These are phyloP conservation scores for Colletotrichum magnum DNA, from an alignment of 2,329 filamentous ascomycete species.

Conservation along the genomic window DNA sequence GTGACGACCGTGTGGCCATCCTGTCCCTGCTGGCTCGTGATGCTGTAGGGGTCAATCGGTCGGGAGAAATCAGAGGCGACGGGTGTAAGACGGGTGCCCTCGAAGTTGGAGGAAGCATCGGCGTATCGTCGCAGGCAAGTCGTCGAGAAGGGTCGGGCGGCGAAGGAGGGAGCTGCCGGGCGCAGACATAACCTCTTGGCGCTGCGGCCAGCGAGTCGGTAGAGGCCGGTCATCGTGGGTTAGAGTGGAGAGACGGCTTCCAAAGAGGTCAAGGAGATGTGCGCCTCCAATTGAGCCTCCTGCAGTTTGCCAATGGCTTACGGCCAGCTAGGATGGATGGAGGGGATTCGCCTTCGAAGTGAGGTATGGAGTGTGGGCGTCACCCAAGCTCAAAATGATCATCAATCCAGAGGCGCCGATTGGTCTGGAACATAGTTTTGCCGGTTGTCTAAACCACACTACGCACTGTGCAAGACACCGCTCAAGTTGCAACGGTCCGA, in stretches of 20 bases:
- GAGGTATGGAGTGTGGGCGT: slow-evolving; percentile 38
- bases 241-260: slow-evolving; percentile 47
- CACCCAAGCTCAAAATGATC: slow-evolving; percentile 34
- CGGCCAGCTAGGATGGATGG: slow-evolving; percentile 39
- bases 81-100: slow-evolving; percentile 75
- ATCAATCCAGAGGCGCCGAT: slow-evolving; percentile 30
- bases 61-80: slow-evolving; percentile 75
- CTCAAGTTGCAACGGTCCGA: slow-evolving; percentile 16
- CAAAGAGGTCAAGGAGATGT: slow-evolving; percentile 45
- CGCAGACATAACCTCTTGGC: slow-evolving; percentile 77
- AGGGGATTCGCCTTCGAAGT: slow-evolving; percentile 40
- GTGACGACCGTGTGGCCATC: slow-evolving; percentile 60
- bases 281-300: slow-evolving; percentile 43
- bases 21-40: slow-evolving; percentile 56
- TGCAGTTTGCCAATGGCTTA: slow-evolving; percentile 40
- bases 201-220: slow-evolving; percentile 79
- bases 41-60: slow-evolving; percentile 64
- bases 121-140: slow-evolving; percentile 75
- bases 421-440: slow-evolving; percentile 31
- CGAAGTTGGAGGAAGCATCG: slow-evolving; percentile 61
- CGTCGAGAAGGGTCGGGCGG: slow-evolving; percentile 75
- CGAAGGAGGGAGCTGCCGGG: slow-evolving; percentile 52
- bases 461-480: slow-evolving; percentile 17
- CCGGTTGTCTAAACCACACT: slow-evolving; percentile 10
- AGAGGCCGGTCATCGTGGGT: slow-evolving; percentile 77